These are phyloP conservation scores for Cyclocybe cylindracea DNA, from an alignment of 768 basidiomycete genomes.

Conservation along the genomic window DNA sequence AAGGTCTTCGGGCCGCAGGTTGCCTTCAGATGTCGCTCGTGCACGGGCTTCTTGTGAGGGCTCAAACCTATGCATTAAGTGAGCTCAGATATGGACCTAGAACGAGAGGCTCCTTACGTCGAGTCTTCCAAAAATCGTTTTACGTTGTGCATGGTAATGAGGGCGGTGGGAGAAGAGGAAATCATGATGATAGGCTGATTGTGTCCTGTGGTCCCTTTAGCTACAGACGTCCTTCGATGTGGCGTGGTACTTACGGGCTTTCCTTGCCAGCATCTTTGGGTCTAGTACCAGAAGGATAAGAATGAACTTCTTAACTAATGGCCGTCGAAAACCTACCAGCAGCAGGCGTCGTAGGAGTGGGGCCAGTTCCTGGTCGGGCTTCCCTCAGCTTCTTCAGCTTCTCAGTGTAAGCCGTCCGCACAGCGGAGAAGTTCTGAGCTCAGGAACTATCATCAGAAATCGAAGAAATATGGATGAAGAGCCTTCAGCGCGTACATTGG, in stretches of 20 bases:
- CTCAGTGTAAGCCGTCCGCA: conserved; percentile 66
- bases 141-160: conserved; percentile 98
- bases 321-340: conserved; percentile 30
- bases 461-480: neutral
- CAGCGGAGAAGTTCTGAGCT: conserved; percentile 75
- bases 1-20: conserved; percentile 76
- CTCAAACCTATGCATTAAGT: conserved; percentile 54
- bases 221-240: neutral
- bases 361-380: conserved; percentile 46
- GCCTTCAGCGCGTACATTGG: conserved; percentile 60
- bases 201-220: conserved; percentile 46
- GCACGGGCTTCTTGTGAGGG: conserved; percentile 74
- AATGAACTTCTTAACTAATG: neutral
- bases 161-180: conserved; percentile 90
- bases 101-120: conserved; percentile 43
- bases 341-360: conserved; percentile 38
- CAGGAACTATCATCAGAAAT: neutral
- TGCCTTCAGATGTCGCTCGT: conserved; percentile 69
- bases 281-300: conserved; percentile 31
- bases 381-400: conserved; percentile 81
- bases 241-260: conserved; percentile 55
- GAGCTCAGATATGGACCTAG: neutral
- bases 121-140: conserved; percentile 92
- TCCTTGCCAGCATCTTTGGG: conserved; percentile 63
- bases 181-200: conserved; percentile 96